Evolutionary conservation across 1,139 yeast genomes (phyloP), one percentile per base, ranked within the genome.

Genomic region (Pichia sp.): DNA sequence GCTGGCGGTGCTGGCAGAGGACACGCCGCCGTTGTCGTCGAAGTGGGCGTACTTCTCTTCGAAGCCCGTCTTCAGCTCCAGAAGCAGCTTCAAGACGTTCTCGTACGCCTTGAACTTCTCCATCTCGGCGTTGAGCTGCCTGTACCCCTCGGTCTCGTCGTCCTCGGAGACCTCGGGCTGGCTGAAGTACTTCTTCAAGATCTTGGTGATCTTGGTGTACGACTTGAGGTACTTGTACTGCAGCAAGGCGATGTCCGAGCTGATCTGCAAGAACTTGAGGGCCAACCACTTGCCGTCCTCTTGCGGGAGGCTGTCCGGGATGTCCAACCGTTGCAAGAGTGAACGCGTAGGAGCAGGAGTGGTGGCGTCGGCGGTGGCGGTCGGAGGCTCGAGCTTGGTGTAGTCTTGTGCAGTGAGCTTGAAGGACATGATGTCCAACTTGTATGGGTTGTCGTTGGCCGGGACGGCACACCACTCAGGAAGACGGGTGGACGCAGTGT

Each of bases 131-230:
- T 55, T 54, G 20, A 66, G 60, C 22, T 46, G 43, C 15, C 49
- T 48, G 32, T 63, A 55, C 1, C 68, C 68, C 33, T 54, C 54
- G 18, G 55, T 57, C 44, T 66, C 69, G 14, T 54, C 63, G 22
- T 58, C 60, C 17, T 47, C 42, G 0, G 66, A 53, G 19, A 64
- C 45, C 9, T 56, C 59, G 4, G 60, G 58, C 41, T 56, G 56
- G n/a, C 66, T 57, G 38, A 66, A 66, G 38, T 61, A 59, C 27
- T 56, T 49, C 38, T 58, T 55, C 36, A 59, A 56, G 4, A 58
- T 53, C 17, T 48, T 50, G 35, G 64, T 61, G 44, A 64, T 54
- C 45, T 53, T 45, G 2, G 59, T 40, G 42, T 61, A 60, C 9
- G 55, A 45, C 38, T 58, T 56, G 19, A 62, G 28, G 39, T 63